phyloP scores from a whole-genome alignment of 305 asterid species.

The Solanum chacoense region DNA sequence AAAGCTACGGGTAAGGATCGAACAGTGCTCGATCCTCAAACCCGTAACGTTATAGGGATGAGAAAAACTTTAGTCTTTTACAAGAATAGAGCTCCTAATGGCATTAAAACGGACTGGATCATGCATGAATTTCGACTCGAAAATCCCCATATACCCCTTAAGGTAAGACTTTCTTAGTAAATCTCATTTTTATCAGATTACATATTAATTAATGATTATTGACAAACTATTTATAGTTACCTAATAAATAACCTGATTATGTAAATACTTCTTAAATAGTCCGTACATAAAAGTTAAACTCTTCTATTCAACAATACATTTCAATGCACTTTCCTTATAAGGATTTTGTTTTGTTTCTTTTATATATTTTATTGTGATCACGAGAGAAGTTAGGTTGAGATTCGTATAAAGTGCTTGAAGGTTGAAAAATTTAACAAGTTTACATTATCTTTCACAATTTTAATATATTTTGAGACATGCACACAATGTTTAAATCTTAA shows the following conservation, averaged over 20 bases:
- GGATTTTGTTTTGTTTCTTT: neutral
- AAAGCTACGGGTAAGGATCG: slow-evolving; percentile 88
- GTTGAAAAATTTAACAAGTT: neutral
- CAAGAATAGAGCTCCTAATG: slow-evolving; percentile 78
- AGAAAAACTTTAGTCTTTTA: slow-evolving; percentile 80
- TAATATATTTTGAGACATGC: neutral
- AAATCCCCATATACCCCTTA: slow-evolving; percentile 66
- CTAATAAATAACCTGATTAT: neutral
- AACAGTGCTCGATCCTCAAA: slow-evolving; percentile 34
- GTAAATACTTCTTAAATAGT: neutral
- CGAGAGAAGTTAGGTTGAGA: neutral
- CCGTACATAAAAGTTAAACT: neutral
- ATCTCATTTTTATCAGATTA: neutral
- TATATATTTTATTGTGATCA: neutral
- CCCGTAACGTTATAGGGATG: slow-evolving; percentile 45
- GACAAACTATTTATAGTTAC: neutral
- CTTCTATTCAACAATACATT: neutral
- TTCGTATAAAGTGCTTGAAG: neutral
- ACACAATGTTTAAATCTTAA: neutral
- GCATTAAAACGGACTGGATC: slow-evolving; percentile 81
- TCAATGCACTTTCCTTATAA: neutral
- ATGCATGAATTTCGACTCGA: slow-evolving; percentile 91
- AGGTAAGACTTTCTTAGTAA: slow-evolving; percentile 19
- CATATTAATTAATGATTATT: neutral
- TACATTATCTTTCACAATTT: neutral